Conservation (phyloP, 768 basidiomycete species). For the Lactarius hengduanensis region DNA sequence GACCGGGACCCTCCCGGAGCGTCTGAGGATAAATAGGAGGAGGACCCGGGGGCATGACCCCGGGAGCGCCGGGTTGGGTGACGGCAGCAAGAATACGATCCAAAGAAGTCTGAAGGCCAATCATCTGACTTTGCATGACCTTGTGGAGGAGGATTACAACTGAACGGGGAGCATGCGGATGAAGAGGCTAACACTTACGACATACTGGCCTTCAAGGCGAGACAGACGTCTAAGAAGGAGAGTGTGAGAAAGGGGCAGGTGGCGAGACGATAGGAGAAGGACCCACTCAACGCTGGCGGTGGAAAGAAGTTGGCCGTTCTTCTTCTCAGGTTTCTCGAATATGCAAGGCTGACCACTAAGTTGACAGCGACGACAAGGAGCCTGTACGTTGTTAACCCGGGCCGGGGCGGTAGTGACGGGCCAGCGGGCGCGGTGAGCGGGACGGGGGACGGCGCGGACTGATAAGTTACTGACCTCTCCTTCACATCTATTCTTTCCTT, state of each 20-base stretch:
- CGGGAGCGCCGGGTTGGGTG: constrained; percentile 35
- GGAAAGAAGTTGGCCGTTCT: constrained; percentile 58
- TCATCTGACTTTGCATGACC: constrained; percentile 95
- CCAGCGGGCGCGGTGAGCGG: constrained; percentile 49
- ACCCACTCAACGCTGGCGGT: constrained; percentile 73
- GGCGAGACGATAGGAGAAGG: constrained; percentile 29
- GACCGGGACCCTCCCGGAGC: constrained; percentile 28
- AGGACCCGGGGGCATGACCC: constrained; percentile 33
- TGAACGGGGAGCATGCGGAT: constrained; percentile 16
- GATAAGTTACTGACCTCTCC: constrained; percentile 63
- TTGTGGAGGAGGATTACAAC: constrained; percentile 31
- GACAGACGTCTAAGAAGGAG: constrained; percentile 60
- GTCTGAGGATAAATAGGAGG: constrained; percentile 28
- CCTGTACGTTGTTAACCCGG: constrained; percentile 43
- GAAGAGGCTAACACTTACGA: constrained; percentile 48
- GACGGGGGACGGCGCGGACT: constrained; percentile 36
- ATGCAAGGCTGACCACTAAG: constrained; percentile 76
- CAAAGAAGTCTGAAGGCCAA: constrained; percentile 87
- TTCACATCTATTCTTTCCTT: constrained; percentile 92
- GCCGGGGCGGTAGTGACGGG: constrained; percentile 76
- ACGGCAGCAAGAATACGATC: constrained; percentile 77
- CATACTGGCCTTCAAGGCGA: constrained; percentile 81
- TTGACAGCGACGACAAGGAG: constrained; percentile 89
- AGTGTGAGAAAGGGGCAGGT: constrained; percentile 19
- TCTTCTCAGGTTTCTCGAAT: constrained; percentile 92